Evolutionary conservation across 352 stramenopile genomes (phyloP).

Genomic region (Globisporangium canariense): DNA sequence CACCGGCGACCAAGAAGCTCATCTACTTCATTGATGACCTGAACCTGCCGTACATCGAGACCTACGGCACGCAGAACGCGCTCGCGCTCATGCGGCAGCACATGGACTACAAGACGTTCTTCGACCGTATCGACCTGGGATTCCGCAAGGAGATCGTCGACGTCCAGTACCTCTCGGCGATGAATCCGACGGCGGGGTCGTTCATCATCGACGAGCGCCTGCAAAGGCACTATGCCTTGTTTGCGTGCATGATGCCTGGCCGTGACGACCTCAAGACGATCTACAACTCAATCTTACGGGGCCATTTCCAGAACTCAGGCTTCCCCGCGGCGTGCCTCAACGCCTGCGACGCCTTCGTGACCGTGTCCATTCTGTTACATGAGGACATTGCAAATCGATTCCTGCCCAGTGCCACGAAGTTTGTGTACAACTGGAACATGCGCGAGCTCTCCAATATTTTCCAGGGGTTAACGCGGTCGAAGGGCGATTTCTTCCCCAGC

Average conservation of each 20-base stretch:
- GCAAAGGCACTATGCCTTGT: conserved; percentile 95
- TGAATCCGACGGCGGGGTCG: conserved; percentile 96
- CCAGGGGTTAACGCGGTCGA: conserved; percentile 91
- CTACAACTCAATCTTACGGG: conserved; percentile 94
- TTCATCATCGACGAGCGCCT: conserved; percentile 97
- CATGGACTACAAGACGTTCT: conserved; percentile 96
- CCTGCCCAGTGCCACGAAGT: conserved; percentile 95
- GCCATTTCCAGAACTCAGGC: conserved; percentile 88
- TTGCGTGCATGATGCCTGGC: conserved; percentile 94
- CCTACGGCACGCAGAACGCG: conserved; percentile 96
- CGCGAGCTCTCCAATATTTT: conserved; percentile 96
- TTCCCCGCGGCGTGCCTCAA: conserved; percentile 63
- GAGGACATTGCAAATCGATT: conserved; percentile 93
- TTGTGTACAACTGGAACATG: conserved; percentile 99
- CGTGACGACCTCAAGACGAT: conserved; percentile 94
- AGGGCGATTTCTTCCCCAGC: conserved; percentile 91
- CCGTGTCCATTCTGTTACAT: conserved; percentile 89
- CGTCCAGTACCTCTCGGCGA: conserved; percentile 95
- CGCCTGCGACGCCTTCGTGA: conserved; percentile 85
- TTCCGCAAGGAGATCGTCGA: conserved; percentile 97
- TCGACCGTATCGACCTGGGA: conserved; percentile 92
- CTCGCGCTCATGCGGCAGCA: conserved; percentile 94
- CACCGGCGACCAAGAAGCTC: conserved; percentile 93
- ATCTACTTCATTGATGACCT: conserved; percentile 98
- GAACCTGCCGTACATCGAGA: conserved; percentile 96